These are phyloP conservation scores for Gaillardinia entomophila DNA, from an alignment of 805 yeast genomes.

Conservation along the genomic window DNA sequence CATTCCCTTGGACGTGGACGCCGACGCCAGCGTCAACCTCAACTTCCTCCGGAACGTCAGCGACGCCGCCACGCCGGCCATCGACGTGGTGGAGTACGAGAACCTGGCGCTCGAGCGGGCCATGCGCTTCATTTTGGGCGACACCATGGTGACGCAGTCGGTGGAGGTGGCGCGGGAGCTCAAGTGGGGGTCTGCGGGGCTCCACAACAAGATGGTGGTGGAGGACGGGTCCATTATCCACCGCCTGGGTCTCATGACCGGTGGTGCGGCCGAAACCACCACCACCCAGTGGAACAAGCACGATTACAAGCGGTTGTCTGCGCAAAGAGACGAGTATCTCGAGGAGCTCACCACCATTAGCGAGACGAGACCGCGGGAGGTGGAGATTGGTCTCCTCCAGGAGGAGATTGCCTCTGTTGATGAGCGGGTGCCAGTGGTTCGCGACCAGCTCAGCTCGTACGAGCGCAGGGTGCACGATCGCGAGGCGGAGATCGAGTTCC, in stretches of 20 bases:
- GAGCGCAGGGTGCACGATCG: conserved; percentile 42
- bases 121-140: conserved; percentile 72
- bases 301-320: conserved; percentile 50
- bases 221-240: conserved; percentile 82
- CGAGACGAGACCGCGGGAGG: conserved; percentile 47
- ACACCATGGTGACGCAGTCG: conserved; percentile 70
- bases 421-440: conserved; percentile 36
- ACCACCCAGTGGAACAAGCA: conserved; percentile 64
- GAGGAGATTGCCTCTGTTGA: conserved; percentile 46
- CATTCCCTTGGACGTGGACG: conserved; percentile 78
- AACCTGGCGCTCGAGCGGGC: conserved; percentile 70
- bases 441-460: conserved; percentile 39
- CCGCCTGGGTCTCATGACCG: conserved; percentile 87
- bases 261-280: conserved; percentile 54
- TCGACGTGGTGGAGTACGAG: conserved; percentile 65
- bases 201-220: conserved; percentile 65
- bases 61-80: conserved; percentile 55
- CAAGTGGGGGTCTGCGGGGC: conserved; percentile 53
- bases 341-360: conserved; percentile 45
- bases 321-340: conserved; percentile 44
- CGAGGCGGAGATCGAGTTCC: conserved; percentile 47
- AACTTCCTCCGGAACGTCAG: conserved; percentile 49
- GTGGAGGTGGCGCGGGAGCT: conserved; percentile 63
- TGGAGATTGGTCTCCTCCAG: conserved; percentile 49
- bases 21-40: conserved; percentile 46